These are phyloP conservation scores for Fusarium tjaetaba DNA, from an alignment of 2,329 filamentous ascomycete genomes.

Conservation along the genomic window DNA sequence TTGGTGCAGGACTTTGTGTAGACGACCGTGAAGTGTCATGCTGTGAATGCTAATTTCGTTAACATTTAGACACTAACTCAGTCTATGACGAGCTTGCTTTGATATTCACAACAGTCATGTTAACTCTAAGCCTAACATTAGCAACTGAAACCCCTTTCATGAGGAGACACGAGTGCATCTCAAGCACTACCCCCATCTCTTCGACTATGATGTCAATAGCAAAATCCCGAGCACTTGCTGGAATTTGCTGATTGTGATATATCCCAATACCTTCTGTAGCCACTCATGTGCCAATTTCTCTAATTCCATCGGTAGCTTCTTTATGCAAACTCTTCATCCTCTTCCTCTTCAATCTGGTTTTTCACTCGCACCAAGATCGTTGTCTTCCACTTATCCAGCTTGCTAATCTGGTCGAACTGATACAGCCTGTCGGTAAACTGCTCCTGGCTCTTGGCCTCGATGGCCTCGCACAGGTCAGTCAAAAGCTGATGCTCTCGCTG, in stretches of 20 bases:
- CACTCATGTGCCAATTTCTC: background rate
- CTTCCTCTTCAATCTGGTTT: constrained; percentile 75
- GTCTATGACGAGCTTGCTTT: background rate
- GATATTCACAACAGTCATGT: constrained; percentile 13
- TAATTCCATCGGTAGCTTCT: background rate
- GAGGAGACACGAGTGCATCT: constrained; percentile 7
- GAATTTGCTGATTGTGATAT: constrained; percentile 32
- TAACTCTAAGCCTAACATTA: constrained; percentile 18
- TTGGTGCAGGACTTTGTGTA: background rate
- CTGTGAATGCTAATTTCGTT: background rate
- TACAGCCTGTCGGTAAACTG: constrained; percentile 86
- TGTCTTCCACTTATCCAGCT: constrained; percentile 98
- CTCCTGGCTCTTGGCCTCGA: constrained; percentile 83
- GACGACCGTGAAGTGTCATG: background rate
- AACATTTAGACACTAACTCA: background rate
- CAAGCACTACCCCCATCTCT: constrained; percentile 12
- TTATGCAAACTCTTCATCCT: constrained; percentile 56
- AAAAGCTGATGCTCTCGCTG: constrained; percentile 86
- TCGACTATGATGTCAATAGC: constrained; percentile 10
- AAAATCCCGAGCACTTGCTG: constrained; percentile 5
- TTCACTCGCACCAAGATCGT: constrained; percentile 85
- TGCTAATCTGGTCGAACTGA: constrained; percentile 91
- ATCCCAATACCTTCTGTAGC: constrained; percentile 8
- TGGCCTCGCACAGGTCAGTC: constrained; percentile 76
- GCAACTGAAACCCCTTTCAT: background rate